Evolutionary conservation across 1,139 yeast genomes (phyloP).

Genomic region (Saccharomyces hybrid): DNA sequence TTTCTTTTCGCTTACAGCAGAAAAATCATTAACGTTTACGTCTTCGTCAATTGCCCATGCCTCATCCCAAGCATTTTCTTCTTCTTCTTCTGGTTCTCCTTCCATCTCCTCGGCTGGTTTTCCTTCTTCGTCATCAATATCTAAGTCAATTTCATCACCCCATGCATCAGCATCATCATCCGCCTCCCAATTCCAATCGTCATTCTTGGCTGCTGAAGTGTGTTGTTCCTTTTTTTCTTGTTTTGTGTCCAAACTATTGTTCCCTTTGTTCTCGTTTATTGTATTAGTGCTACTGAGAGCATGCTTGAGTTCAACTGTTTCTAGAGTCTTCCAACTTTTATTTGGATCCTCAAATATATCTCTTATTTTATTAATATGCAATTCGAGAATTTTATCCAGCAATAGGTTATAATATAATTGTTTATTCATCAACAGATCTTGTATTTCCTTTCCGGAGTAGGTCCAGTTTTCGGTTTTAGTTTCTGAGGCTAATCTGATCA

Average conservation of each 20-base stretch:
- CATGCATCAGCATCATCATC: conserved; percentile 14
- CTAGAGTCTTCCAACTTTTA: conserved; percentile 8
- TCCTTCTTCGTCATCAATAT: conserved; percentile 12
- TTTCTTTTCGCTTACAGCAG: not conserved
- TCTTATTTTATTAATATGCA: conserved; percentile 14
- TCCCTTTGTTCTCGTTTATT: not conserved
- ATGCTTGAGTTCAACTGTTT: not conserved
- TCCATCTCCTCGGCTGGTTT: not conserved
- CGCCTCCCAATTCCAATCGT: conserved; percentile 23
- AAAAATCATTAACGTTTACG: conserved; percentile 7
- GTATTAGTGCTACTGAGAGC: not conserved
- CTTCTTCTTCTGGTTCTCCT: conserved; percentile 3
- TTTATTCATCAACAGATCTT: conserved; percentile 18
- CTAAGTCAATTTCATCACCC: conserved; percentile 21
- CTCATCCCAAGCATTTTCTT: conserved; percentile 24
- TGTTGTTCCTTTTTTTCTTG: not conserved
- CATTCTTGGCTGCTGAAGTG: conserved; percentile 3
- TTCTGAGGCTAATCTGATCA: conserved; percentile 12
- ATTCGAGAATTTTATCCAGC: conserved; percentile 22
- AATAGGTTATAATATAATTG: conserved; percentile 19
- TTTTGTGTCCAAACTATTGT: conserved; percentile 5
- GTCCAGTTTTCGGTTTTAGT: conserved; percentile 10
- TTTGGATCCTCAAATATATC: conserved; percentile 9
- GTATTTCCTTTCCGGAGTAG: conserved; percentile 16
- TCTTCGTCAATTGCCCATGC: conserved; percentile 26